phyloP scores from a whole-genome alignment of 768 basidiomycete genomes.

The Punctularia strigosozonata region DNA sequence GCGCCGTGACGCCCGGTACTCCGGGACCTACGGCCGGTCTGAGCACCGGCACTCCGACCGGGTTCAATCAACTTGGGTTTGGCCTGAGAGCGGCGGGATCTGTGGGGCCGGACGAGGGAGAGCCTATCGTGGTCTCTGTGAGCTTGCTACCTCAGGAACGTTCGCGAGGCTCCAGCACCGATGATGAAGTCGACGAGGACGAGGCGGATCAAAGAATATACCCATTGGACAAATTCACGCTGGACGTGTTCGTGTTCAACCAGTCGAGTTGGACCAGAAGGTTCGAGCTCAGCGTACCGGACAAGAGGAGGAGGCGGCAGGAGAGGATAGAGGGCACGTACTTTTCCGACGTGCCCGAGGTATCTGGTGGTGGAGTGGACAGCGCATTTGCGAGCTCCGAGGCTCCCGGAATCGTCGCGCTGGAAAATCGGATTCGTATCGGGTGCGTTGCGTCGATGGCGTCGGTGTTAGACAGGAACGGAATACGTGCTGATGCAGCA shows the following conservation, averaged over 20 bases:
- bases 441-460: constrained; percentile 41
- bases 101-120: constrained; percentile 27
- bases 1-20: constrained; percentile 45
- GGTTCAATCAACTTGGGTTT: too few relatives aligned
- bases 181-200: constrained; percentile 2
- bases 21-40: constrained; percentile 31
- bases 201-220: constrained; percentile 40
- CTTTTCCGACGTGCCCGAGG: neutral
- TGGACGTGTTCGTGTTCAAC: constrained; percentile 86
- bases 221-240: constrained; percentile 61
- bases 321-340: constrained; percentile 21
- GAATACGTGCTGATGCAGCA: neutral
- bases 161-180: too few relatives aligned
- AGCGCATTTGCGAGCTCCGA: too few relatives aligned
- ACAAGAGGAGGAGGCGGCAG: constrained; percentile 31
- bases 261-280: constrained; percentile 63
- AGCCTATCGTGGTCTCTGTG: constrained; percentile 62
- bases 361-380: constrained; percentile 8
- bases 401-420: constrained; percentile 54
- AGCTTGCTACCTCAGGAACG: constrained; percentile 30
- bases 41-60: too few relatives aligned
- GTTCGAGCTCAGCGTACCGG: constrained; percentile 66
- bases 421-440: constrained; percentile 69
- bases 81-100: constrained; percentile 23
- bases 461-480: constrained; percentile 1